A percentile compares a stretch with the other conserved stretches of the same genome.
phyloP scores from a whole-genome alignment of 129 eudicot species.

The Pulicaria dysenterica region DNA sequence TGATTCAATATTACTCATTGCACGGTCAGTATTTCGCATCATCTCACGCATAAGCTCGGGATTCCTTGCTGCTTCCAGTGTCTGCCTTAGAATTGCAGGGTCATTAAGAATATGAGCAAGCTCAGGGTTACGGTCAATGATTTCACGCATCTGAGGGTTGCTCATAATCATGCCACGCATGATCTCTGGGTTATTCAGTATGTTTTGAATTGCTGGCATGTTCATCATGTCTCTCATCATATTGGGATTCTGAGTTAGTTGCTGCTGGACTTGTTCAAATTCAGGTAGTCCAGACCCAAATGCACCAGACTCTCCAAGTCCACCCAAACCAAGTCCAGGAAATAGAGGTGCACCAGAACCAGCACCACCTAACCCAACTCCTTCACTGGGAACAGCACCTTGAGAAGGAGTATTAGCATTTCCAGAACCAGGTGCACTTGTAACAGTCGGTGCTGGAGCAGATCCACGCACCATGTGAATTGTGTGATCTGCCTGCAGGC shows the following conservation, averaged over 20 bases:
- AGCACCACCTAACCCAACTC: conserved; percentile 54
- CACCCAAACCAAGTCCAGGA: conserved; percentile 72
- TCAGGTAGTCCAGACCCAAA: conserved; percentile 88
- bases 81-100: conserved; percentile 74
- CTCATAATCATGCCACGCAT: conserved; percentile 82
- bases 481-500: conserved; percentile 90
- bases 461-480: conserved; percentile 94
- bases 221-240: conserved; percentile 93
- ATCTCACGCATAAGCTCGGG: conserved; percentile 99
- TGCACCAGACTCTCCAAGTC: conserved; percentile 55
- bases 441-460: conserved; percentile 47
- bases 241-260: conserved; percentile 82
- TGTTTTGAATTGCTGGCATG: conserved; percentile 78
- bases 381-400: conserved; percentile 38
- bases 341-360: conserved; percentile 64
- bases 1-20: conserved; percentile 95
- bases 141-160: conserved; percentile 96
- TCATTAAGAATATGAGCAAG: conserved; percentile 82
- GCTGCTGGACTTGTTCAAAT: conserved; percentile 91
- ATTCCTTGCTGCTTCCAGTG: conserved; percentile 90
- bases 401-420: conserved; percentile 46
- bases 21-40: conserved; percentile 96
- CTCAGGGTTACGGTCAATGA: conserved; percentile 75
- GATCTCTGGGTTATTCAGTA: conserved; percentile 72
- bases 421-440: conserved; percentile 49